Conservation (phyloP, 2,329 filamentous ascomycete species). For the Verticillium nubilum region DNA sequence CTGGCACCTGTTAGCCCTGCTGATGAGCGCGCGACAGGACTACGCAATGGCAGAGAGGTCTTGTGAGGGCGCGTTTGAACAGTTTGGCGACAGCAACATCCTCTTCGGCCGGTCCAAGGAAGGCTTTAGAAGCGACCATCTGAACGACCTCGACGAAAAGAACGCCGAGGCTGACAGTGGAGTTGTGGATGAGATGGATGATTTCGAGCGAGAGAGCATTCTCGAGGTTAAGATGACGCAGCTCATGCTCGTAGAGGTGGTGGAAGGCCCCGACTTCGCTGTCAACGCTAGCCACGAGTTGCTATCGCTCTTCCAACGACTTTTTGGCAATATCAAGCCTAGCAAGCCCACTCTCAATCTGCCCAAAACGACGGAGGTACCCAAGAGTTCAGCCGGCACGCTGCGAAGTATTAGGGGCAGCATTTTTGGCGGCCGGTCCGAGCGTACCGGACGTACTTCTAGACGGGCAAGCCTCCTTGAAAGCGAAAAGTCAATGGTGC, state of each 20-base stretch:
- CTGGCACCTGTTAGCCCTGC: slow-evolving; percentile 85
- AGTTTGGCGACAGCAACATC: slow-evolving; percentile 68
- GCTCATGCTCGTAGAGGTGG: slow-evolving; percentile 72
- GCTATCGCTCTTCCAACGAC: slow-evolving; percentile 69
- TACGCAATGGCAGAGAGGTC: slow-evolving; percentile 74
- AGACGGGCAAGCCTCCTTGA: slow-evolving; percentile 29
- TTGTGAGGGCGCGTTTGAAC: slow-evolving; percentile 87
- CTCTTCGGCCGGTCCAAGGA: slow-evolving; percentile 61
- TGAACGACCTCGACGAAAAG: slow-evolving; percentile 43
- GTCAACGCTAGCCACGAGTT: slow-evolving; percentile 87
- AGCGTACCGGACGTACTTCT: slow-evolving; percentile 1
- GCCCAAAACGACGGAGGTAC: slow-evolving; percentile 44
- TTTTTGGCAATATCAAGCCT: slow-evolving; percentile 59
- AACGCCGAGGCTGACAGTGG: slow-evolving; percentile 29
- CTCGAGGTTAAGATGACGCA: slow-evolving; percentile 97
- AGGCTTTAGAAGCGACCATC: slow-evolving; percentile 59
- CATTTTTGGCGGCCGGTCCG: slow-evolving; percentile 62
- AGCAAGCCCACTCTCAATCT: slow-evolving; percentile 5
- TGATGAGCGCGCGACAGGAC: slow-evolving; percentile 82
- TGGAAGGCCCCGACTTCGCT: slow-evolving; percentile 78
- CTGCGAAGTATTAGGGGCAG: slow-evolving; percentile 66
- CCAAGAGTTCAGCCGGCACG: slow-evolving; percentile 67
- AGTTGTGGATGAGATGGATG: slow-evolving; percentile 73
- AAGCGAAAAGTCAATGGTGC: slow-evolving; percentile 28
- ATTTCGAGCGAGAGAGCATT: slow-evolving; percentile 77